Percentiles rank a stretch among this genome's conserved stretches.
Evolutionary conservation across 148 eudicot genomes (phyloP).

Genomic region (Arctostaphylos glauca): DNA sequence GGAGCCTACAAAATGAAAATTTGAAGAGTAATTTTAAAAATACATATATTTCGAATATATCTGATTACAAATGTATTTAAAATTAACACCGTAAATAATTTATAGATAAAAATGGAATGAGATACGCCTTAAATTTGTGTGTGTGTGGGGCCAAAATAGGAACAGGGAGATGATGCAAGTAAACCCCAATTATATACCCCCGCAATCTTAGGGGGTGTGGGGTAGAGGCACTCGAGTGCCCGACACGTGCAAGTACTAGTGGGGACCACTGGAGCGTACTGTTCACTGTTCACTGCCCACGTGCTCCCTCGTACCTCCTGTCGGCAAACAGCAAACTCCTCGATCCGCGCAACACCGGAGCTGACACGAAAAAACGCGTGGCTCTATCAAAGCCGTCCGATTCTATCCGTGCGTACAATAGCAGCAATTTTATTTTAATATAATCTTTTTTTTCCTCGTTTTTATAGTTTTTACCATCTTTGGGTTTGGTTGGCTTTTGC

Average conservation of each 20-base stretch:
- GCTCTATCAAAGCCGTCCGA: background rate
- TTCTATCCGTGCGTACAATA: background rate
- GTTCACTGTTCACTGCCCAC: background rate
- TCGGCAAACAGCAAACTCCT: background rate
- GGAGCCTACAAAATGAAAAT: too few species aligned
- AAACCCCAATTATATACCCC: background rate
- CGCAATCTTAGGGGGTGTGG: background rate
- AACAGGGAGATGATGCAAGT: background rate
- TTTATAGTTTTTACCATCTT: background rate
- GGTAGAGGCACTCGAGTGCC: background rate
- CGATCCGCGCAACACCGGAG: background rate
- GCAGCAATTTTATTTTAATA: too few species aligned
- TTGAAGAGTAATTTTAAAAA: too few species aligned
- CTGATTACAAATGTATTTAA: too few species aligned
- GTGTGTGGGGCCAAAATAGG: background rate
- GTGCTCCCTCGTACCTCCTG: background rate
- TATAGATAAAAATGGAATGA: too few species aligned
- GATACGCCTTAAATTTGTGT: too few species aligned
- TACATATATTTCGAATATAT: too few species aligned
- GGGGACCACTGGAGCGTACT: background rate
- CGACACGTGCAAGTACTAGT: background rate
- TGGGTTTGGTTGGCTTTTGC: background rate
- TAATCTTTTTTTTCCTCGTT: background rate
- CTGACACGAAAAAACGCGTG: background rate
- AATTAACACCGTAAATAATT: too few species aligned